A percentile compares a stretch with the other conserved stretches of the same genome.
These are phyloP conservation scores for Plantago lanceolata DNA, from an alignment of 305 asterid species.

Conservation along the genomic window DNA sequence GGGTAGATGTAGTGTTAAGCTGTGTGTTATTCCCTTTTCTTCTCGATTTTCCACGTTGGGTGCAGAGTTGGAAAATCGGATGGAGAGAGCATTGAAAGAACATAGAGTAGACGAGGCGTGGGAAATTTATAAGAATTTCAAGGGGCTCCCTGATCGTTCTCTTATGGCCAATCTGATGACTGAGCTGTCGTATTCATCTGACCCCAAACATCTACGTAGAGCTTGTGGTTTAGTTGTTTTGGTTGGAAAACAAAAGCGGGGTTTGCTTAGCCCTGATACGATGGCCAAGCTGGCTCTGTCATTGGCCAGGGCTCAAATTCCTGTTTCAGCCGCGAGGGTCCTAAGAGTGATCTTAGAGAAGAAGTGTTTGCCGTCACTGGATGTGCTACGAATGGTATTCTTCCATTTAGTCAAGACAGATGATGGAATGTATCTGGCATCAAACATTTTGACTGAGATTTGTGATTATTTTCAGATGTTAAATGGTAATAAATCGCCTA, in stretches of 20 bases:
- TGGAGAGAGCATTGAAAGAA: slow-evolving; percentile 57
- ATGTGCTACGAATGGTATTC: slow-evolving; percentile 41
- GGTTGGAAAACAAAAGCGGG: slow-evolving; percentile 49
- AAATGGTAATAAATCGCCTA: slow-evolving; percentile 31
- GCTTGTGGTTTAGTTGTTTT: slow-evolving; percentile 54
- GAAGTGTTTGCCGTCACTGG: slow-evolving; percentile 44
- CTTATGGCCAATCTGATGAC: slow-evolving; percentile 47
- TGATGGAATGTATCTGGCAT: slow-evolving; percentile 51
- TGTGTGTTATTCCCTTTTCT: slow-evolving; percentile 8
- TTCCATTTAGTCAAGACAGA: slow-evolving; percentile 73
- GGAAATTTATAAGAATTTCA: slow-evolving; percentile 58
- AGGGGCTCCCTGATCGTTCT: slow-evolving; percentile 47
- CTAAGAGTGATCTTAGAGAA: slow-evolving; percentile 60
- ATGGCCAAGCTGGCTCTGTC: slow-evolving; percentile 61
- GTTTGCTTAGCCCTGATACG: slow-evolving; percentile 38
- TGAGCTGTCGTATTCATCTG: slow-evolving; percentile 56
- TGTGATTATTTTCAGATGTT: slow-evolving; percentile 33
- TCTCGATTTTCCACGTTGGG: slow-evolving; percentile 28
- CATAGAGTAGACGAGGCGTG: slow-evolving; percentile 64
- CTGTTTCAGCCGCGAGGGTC: slow-evolving; percentile 47
- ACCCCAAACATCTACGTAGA: slow-evolving; percentile 49
- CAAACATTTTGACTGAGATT: slow-evolving; percentile 66
- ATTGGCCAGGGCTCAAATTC: slow-evolving; percentile 72
- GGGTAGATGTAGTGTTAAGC: slow-evolving; percentile 15
- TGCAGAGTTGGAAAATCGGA: slow-evolving; percentile 38